Percentiles rank a stretch among this genome's conserved stretches.
Evolutionary conservation across 495 filamentous ascomycete species (phyloP).

Genomic region (Lophiotrema nucula): DNA sequence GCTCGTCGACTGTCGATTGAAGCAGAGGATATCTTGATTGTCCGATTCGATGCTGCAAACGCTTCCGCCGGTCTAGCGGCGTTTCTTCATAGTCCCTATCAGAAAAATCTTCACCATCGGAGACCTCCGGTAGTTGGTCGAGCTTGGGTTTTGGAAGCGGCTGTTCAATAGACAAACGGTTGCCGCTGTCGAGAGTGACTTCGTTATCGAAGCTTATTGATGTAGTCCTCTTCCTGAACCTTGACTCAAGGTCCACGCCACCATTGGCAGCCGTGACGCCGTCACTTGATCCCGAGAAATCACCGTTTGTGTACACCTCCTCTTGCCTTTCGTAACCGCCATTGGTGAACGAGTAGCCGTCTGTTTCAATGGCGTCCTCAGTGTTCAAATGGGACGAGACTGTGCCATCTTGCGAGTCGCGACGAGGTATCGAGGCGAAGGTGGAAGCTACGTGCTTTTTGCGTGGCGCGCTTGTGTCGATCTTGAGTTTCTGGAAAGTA

Average conservation of each 20-base stretch:
- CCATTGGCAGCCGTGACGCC: neutral
- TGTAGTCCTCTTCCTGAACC: slow-evolving; percentile 32
- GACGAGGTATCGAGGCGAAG: slow-evolving; percentile 31
- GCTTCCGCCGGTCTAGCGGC: slow-evolving; percentile 20
- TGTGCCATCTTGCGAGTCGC: slow-evolving; percentile 16
- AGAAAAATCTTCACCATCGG: slow-evolving; percentile 25
- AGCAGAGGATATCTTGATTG: slow-evolving; percentile 35
- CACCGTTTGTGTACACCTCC: slow-evolving; percentile 6
- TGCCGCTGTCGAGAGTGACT: slow-evolving; percentile 45
- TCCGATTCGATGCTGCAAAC: slow-evolving; percentile 12
- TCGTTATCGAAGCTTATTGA: slow-evolving; percentile 46
- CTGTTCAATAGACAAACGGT: slow-evolving; percentile 35
- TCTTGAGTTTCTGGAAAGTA: slow-evolving; percentile 37
- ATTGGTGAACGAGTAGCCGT: neutral
- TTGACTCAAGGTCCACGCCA: slow-evolving; percentile 20
- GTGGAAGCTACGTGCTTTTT: slow-evolving; percentile 27
- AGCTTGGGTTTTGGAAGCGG: slow-evolving; percentile 37
- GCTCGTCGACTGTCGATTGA: slow-evolving; percentile 33
- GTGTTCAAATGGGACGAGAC: neutral
- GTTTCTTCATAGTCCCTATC: slow-evolving; percentile 24
- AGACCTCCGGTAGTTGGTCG: slow-evolving; percentile 13
- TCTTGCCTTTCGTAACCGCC: slow-evolving; percentile 6
- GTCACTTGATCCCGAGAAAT: too few relatives aligned
- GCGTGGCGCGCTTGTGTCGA: slow-evolving; percentile 27
- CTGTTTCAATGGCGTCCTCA: neutral